These are phyloP conservation scores for Mollisia scopiformis DNA, from an alignment of 2,329 filamentous ascomycete genomes.

Conservation along the genomic window DNA sequence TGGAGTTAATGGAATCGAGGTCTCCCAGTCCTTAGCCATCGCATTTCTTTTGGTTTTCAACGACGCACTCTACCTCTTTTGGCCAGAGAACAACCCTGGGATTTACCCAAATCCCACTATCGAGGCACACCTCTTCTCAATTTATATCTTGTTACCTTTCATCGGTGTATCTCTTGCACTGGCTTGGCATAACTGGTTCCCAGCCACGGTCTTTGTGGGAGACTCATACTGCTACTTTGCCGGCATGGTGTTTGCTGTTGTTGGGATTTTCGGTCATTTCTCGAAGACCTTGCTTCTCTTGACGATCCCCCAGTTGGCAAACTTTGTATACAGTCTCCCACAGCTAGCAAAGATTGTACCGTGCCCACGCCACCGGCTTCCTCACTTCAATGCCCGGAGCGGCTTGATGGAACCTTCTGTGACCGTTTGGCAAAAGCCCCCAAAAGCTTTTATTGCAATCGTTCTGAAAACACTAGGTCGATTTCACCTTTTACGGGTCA, in stretches of 20 bases:
- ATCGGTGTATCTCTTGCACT: slow-evolving; percentile 88
- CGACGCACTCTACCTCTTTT: slow-evolving; percentile 84
- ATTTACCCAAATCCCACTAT: slow-evolving; percentile 86
- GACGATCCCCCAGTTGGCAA: slow-evolving; percentile 92
- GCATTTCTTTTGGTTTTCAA: slow-evolving; percentile 83
- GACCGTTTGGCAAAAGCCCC: slow-evolving; percentile 76
- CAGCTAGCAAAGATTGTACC: slow-evolving; percentile 90
- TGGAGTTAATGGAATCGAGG: slow-evolving; percentile 98
- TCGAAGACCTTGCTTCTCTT: slow-evolving; percentile 93
- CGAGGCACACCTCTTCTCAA: slow-evolving; percentile 93
- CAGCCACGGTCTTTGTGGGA: slow-evolving; percentile 91
- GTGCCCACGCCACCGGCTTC: slow-evolving; percentile 90
- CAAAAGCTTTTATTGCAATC: slow-evolving; percentile 63
- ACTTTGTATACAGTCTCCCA: slow-evolving; percentile 91
- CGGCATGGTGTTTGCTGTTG: slow-evolving; percentile 97
- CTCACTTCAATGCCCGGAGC: slow-evolving; percentile 82
- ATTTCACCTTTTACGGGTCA: slow-evolving; percentile 70
- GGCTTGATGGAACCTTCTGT: slow-evolving; percentile 86
- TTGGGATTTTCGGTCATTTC: slow-evolving; percentile 96
- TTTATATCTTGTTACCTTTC: slow-evolving; percentile 94
- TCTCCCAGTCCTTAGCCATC: slow-evolving; percentile 90
- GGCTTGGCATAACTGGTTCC: slow-evolving; percentile 92
- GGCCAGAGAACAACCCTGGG: slow-evolving; percentile 78
- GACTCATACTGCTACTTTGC: slow-evolving; percentile 99
- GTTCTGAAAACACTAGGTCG: slow-evolving; percentile 69